These are phyloP conservation scores for Blastocystis sp. DNA, from an alignment of 352 stramenopile genomes.

Conservation along the genomic window DNA sequence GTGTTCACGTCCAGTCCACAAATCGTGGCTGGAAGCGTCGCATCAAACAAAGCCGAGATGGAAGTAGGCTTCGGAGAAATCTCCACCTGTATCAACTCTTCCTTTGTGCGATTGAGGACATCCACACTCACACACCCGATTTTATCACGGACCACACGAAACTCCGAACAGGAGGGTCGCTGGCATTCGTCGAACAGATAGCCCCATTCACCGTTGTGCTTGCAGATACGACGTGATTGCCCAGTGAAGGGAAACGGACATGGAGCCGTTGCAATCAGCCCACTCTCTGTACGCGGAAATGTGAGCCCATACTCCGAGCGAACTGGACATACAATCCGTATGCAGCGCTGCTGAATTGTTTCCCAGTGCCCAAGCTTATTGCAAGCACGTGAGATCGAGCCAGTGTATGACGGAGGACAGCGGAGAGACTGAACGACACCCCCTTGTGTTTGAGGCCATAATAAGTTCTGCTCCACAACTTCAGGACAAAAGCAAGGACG, in stretches of 20 bases:
- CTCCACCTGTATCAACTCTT: background rate
- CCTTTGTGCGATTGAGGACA: background rate
- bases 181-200: background rate
- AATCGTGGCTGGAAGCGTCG: background rate
- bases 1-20: constrained; percentile 11
- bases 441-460: background rate
- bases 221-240: background rate
- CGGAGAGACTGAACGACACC: background rate
- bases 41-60: background rate
- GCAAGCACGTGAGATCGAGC: background rate
- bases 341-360: background rate
- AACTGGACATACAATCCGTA: background rate
- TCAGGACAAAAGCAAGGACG: background rate
- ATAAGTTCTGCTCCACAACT: background rate
- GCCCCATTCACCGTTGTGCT: background rate
- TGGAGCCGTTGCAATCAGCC: background rate
- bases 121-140: background rate
- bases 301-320: background rate
- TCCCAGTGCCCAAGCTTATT: background rate
- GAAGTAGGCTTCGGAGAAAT: background rate
- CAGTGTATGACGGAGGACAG: background rate
- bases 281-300: background rate
- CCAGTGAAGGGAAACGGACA: constrained; percentile 11
- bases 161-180: background rate
- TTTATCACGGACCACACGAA: background rate